Base-by-base conservation (phyloP, 495 filamentous ascomycete genomes). In the Articulospora tetracladia region DNA sequence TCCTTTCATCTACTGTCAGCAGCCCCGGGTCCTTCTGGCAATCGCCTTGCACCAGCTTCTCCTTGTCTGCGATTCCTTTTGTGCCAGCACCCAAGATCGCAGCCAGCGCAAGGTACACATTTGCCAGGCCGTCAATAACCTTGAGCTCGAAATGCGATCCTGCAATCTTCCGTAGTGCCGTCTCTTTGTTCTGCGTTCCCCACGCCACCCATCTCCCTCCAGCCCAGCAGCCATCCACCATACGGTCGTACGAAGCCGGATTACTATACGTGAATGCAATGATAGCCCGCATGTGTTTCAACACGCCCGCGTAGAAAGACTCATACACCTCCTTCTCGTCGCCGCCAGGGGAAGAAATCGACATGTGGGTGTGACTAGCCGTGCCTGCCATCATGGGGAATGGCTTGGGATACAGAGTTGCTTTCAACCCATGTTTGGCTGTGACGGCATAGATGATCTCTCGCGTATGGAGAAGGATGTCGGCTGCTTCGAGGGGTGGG, bases 381-480 rank as follows among this genome's bases (percentile, higher is more conserved):
- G 82, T 90, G 13, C 88, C 88, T 17, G 82, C 76, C 0, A 78
- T 79, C 17, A 66, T 60, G 2, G 81, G 24, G 58, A 84, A 84
- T 0, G 91, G 90, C 30, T 88, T 88, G 0, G 92, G 92, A 61
- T 90, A 79, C 0, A 94, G 77, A 0, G 91, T 94, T n/a, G 91
- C 85, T 1, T 86, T 83, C 53, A 89, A 76, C 1, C 78, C 77
- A 32, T 86, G 78, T 3, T 77, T 73, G 10, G 80, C 78, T 12
- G 86, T 84, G 1, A 86, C 74, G 8, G 75, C 72, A 8, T 72
- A 72, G 65, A 96, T 83, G 47, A 87, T 82, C 62, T 91, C 83
- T 1, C 90, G 83, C 1, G 91, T 82, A 64, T 88, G 84, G 12
- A 92, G 71, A 4, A 96, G 78, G 0, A 79, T 79, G 72, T 95